Evolutionary conservation across 2,329 filamentous ascomycete genomes (phyloP), one percentile per base, ranked within the genome.

Genomic region (Pyricularia grisea): DNA sequence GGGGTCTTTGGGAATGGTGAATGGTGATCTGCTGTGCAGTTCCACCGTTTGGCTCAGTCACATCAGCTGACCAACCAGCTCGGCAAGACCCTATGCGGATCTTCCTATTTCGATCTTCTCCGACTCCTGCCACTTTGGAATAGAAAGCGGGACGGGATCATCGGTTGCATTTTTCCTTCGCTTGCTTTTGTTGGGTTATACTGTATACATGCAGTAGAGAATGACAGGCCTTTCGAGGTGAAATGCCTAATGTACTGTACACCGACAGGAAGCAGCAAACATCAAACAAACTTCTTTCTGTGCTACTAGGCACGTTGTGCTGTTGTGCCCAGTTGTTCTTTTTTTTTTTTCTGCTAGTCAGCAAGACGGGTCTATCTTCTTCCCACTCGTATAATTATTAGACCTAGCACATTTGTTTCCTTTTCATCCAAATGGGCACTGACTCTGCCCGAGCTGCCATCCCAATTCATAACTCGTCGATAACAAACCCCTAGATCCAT

Each of bases 1-100:
- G 68, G 68, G 68, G 23, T 11, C 31, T 14, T 36, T 14, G 12
- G 33, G 12, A n/a, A n/a, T 42, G 12, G 28, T 31, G 42, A 50
- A 68, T 66, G 64, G 63, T 11, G 68, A 68, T 68, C 42, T 50
- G 42, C 42, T 50, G 42, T n/a, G n/a, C 31, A 7, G n/a, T 3
- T 7, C 42, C 42, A 50, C 42, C n/a, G 6, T 50, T 50, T 50
- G 42, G 42, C 42, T 50, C 42, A 10, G 4, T 50, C 42, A 50
- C 42, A 50, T 6, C 42, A 2, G 42, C 20, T 50, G 42, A 50
- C 42, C 42, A 50, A 50, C 42, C 42, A 50, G 42, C 42, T n/a
- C 42, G 42, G 42, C 42, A 50, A n/a, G 42, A 50, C 42, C 42
- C 42, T 50, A 4, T 50, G 42, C 42, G 42, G 42, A 50, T 50